Evolutionary conservation across 1,139 yeast genomes (phyloP).

Genomic region (Trichomonascaceae sp.): DNA sequence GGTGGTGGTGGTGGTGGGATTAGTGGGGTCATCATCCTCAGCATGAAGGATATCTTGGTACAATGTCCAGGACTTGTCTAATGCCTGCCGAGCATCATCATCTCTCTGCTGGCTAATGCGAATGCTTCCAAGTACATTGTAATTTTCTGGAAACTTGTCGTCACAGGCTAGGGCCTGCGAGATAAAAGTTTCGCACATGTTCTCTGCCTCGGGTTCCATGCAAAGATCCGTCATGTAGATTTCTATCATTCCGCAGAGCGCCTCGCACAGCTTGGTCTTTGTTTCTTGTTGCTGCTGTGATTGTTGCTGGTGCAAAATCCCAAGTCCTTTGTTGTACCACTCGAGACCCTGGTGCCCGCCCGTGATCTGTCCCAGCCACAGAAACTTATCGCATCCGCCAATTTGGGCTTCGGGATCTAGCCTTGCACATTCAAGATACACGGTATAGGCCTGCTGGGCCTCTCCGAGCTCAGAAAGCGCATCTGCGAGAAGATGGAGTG

Average conservation of each 20-base stretch:
- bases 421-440: constrained; percentile 49
- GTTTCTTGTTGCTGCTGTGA: too few relatives aligned
- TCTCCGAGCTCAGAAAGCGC: constrained; percentile 65
- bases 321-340: constrained; percentile 53
- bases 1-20: constrained; percentile 19
- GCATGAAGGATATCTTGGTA: constrained; percentile 16
- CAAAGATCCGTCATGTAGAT: constrained; percentile 99
- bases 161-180: constrained; percentile 53
- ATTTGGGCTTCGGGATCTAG: constrained; percentile 51
- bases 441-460: constrained; percentile 62
- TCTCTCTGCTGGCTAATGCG: constrained; percentile 75
- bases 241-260: constrained; percentile 76
- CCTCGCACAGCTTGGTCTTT: constrained; percentile 45
- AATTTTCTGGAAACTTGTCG: constrained; percentile 56
- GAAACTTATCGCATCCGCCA: constrained; percentile 66
- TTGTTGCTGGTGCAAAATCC: constrained; percentile 33
- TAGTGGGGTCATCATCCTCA: constrained; percentile 14
- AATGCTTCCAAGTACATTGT: constrained; percentile 73
- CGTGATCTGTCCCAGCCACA: constrained; percentile 80
- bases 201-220: constrained; percentile 84
- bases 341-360: constrained; percentile 71
- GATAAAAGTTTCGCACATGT: constrained; percentile 61
- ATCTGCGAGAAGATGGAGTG: constrained; percentile 51
- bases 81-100: constrained; percentile 60
- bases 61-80: constrained; percentile 60